Evolutionary conservation across 495 filamentous ascomycete genomes (phyloP), one percentile per base, ranked within the genome.

Genomic region (Pseudoneurospora amorphoporcata): DNA sequence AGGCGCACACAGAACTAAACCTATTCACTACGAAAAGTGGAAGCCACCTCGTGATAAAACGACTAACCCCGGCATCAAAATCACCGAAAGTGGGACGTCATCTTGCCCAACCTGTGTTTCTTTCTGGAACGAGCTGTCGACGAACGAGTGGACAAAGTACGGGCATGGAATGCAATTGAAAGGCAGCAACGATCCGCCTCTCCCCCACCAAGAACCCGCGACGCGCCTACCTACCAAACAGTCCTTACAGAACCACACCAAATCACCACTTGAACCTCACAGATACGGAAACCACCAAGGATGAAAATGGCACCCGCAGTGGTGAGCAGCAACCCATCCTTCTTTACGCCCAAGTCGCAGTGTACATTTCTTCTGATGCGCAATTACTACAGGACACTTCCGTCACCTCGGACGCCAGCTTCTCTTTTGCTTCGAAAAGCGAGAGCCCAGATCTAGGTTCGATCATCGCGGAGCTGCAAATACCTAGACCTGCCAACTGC

Each of bases 281-380:
- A 29, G 16, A 35, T 65, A 65, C 29, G 7, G 53, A 65, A 65
- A 65, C 53, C 10, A 37, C 6, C 53, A 65, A 65, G 53, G 53
- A 29, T 29, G 53, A 69, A 47, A 17, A 80, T 80, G 79, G 74
- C 77, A 23, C 79, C 79, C 12, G 70, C 76, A 68, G 78, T 79
- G 71, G 79, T 80, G 47, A 79, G 79, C 45, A 73, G 10, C 40
- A 29, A 19, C 29, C 37, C 14, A 32, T 71, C 10, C 70, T 32
- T 65, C 14, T 17, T 4, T 17, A 65, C 53, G 53, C 53, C 53
- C 23, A 65, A 23, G 29, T 29, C 53, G 53, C 53, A 65, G 23
- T 58, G 47, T 65, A 14, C 29, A 69, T 37, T 4, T 39, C 61
- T 73, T 38, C 76, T 78, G 39, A 79, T 68, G 12, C 70, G 40